These are phyloP conservation scores for Podila epicladia DNA, from an alignment of 192 early-diverging fungal species.

Conservation along the genomic window DNA sequence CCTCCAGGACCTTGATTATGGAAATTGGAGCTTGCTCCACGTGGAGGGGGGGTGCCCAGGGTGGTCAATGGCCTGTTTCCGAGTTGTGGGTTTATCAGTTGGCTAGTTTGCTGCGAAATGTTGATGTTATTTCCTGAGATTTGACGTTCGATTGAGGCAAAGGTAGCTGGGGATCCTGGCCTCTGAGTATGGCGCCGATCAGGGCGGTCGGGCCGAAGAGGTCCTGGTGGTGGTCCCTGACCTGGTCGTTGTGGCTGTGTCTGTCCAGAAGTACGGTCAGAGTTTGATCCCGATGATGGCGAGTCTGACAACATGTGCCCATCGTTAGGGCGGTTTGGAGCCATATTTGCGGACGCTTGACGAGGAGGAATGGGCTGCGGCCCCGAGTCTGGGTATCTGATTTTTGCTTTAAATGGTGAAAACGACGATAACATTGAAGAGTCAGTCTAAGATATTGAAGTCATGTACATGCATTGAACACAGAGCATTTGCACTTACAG, in stretches of 20 bases:
- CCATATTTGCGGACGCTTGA: slow-evolving; percentile 21
- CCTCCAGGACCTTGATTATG: background rate
- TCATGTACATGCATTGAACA: background rate
- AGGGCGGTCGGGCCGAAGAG: slow-evolving; percentile 35
- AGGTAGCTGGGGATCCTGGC: slow-evolving; percentile 25
- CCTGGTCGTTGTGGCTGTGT: background rate
- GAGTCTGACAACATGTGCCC: slow-evolving; percentile 7
- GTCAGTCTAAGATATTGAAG: background rate
- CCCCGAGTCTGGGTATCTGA: slow-evolving; percentile 22
- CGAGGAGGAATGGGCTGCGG: slow-evolving; percentile 31
- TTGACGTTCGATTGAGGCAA: slow-evolving; percentile 17
- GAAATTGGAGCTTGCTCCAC: slow-evolving; percentile 27
- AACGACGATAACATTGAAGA: background rate
- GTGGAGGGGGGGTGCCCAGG: slow-evolving; percentile 34
- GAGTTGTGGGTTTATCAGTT: slow-evolving; percentile 42
- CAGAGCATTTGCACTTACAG: slow-evolving; percentile 7
- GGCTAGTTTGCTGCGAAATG: slow-evolving; percentile 41
- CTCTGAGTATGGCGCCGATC: slow-evolving; percentile 38
- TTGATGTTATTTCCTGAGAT: slow-evolving; percentile 6
- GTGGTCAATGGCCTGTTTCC: slow-evolving; percentile 41
- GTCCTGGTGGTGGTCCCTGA: background rate
- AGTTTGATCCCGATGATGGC: background rate
- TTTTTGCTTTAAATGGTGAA: slow-evolving; percentile 20
- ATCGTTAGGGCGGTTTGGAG: background rate
- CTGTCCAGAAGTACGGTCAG: slow-evolving; percentile 4